Conservation (phyloP, 2,329 filamentous ascomycete genomes). For the Fusarium oligoseptatum region DNA sequence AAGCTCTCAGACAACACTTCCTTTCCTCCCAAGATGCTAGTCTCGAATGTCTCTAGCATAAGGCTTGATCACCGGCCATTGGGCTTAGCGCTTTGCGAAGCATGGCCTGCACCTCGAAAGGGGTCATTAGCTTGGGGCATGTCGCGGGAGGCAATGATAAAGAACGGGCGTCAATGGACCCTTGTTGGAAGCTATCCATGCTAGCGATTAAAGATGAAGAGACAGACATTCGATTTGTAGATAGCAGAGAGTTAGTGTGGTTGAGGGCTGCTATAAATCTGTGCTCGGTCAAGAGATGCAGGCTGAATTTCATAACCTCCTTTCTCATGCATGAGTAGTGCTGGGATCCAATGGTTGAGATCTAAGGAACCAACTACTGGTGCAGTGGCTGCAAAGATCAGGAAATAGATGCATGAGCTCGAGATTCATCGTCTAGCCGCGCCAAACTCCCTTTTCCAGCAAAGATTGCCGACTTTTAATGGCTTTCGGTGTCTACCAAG, state of each 20-base stretch:
- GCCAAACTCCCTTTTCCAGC: conserved; percentile 2
- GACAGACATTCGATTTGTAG: not conserved
- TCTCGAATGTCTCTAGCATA: not conserved
- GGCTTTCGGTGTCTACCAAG: conserved; percentile 18
- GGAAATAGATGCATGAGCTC: not conserved
- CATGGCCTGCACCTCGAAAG: not conserved
- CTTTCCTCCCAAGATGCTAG: not conserved
- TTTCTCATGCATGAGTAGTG: not conserved
- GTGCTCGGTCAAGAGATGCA: not conserved
- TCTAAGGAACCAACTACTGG: not conserved
- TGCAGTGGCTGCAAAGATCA: not conserved
- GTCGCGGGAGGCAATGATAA: not conserved
- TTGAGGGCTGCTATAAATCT: not conserved
- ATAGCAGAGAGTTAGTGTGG: not conserved
- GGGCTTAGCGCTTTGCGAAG: not conserved
- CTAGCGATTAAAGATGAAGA: not conserved
- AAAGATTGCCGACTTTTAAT: conserved; percentile 3
- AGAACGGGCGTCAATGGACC: not conserved
- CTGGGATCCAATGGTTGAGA: not conserved
- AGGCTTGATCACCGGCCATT: not conserved
- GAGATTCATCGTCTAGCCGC: not conserved
- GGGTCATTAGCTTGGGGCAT: not conserved
- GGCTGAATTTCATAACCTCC: not conserved
- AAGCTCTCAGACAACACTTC: not conserved
- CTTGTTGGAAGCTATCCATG: not conserved